Conservation (phyloP, 2,329 filamentous ascomycete species). For the Talaromyces islandicus region DNA sequence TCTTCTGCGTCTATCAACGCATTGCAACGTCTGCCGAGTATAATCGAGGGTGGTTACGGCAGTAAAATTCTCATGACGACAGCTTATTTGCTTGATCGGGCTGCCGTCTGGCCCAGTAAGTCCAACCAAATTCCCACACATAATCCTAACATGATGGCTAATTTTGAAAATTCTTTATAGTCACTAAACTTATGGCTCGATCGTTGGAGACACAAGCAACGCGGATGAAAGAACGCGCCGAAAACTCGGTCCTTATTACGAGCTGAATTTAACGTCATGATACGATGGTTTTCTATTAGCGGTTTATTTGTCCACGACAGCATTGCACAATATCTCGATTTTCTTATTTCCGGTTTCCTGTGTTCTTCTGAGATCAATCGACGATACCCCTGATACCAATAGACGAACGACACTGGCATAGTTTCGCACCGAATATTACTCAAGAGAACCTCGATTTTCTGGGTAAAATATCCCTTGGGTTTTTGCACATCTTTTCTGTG, state of each 20-base stretch:
- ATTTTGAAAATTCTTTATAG: conserved; percentile 32
- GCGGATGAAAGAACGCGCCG: conserved; percentile 56
- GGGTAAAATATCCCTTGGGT: neutral
- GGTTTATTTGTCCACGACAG: conserved; percentile 1
- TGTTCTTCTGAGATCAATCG: conserved; percentile 3
- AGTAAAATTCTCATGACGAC: conserved; percentile 79
- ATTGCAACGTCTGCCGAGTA: conserved; percentile 50
- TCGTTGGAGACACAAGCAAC: conserved; percentile 59
- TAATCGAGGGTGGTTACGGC: conserved; percentile 68
- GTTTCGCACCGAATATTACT: neutral
- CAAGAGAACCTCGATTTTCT: neutral
- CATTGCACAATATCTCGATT: conserved; percentile 3
- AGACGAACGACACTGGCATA: conserved; percentile 10
- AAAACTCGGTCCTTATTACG: conserved; percentile 26
- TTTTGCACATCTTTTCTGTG: neutral
- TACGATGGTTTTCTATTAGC: neutral
- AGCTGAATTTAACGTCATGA: conserved; percentile 15
- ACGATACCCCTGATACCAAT: conserved; percentile 9
- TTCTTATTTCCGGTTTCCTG: neutral
- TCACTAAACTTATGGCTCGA: conserved; percentile 63
- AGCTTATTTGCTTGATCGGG: conserved; percentile 80
- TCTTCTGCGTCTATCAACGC: conserved; percentile 47
- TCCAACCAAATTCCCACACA: conserved; percentile 11
- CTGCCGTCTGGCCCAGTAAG: conserved; percentile 87
- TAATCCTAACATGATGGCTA: neutral